These are phyloP conservation scores for Cajanus cajan DNA, from an alignment of 306 rosid genomes.

Conservation along the genomic window DNA sequence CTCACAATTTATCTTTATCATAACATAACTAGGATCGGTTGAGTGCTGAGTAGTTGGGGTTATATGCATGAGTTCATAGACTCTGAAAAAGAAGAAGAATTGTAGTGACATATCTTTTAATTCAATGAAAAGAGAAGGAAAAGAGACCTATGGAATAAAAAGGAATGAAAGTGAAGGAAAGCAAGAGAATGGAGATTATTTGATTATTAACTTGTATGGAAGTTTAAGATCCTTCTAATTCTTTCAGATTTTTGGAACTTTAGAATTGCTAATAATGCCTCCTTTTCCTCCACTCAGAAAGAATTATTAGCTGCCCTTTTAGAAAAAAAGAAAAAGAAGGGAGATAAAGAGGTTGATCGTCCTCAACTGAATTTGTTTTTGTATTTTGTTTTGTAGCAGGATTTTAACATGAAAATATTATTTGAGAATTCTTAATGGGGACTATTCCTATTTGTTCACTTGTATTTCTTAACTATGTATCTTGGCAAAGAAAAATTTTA, in stretches of 20 bases:
- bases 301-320: background rate
- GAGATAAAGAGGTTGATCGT: background rate
- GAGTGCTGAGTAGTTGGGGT: too few species aligned
- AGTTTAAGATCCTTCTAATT: background rate
- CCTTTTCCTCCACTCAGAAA: background rate
- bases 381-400: background rate
- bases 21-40: background rate
- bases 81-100: background rate
- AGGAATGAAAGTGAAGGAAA: too few species aligned
- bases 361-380: background rate
- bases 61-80: too few species aligned
- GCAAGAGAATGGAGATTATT: background rate
- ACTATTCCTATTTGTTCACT: background rate
- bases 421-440: background rate
- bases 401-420: background rate
- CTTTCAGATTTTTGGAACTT: background rate
- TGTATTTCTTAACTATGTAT: background rate
- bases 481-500: too few species aligned
- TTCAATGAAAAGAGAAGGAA: background rate
- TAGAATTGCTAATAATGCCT: background rate
- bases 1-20: constrained; percentile 14
- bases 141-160: background rate
- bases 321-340: background rate
- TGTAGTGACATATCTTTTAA: background rate
- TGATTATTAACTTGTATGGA: background rate